Evolutionary conservation across 495 filamentous ascomycete genomes (phyloP), one percentile per base, ranked within the genome.

Genomic region (Lophium mytilinum): DNA sequence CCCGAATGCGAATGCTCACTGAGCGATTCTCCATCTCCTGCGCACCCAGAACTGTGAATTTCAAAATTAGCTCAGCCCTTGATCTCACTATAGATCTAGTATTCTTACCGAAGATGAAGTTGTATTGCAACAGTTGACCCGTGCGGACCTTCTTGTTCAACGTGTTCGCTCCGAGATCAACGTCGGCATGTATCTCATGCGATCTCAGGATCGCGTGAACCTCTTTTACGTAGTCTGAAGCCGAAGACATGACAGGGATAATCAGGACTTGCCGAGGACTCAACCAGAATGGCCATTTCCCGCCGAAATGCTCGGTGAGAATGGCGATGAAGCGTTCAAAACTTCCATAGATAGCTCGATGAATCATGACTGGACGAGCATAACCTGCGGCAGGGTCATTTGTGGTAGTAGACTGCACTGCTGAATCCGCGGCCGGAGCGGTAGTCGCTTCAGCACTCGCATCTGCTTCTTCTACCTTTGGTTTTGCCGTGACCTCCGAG

Each of bases 221-320:
- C 73, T 97, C 93, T 67, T 86, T 76, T 15, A 83, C 89, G 67
- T 97, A 98, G 60, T 89, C 87, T 63, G 89, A 85, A 58, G 84
- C 82, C 35, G 81, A 79, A 17, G 86, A 86, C 79, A 91, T 91
- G 58, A 98, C 91, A 2, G 93, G 94, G 8, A 97, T 84, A 53
- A 97, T 83, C 58, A 97, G 75, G 47, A 97, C 81, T 74, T 98
- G 93, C 17, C 92, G 84, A 24, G 93, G 93, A 60, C 84, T 91
- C 56, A 98, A 73, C 93, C 93, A 98, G 80, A 96, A 95, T 0
- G 93, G 93, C 92, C 92, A 97, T 73, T 95, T 96, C 60, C 93
- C 93, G 40, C 77, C 93, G 67, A 96, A 98, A 70, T 97, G 93
- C 75, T 98, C 93, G 21, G 78, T 90, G 54, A 96, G 74, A 60